These are phyloP conservation scores for Chlamydomonas schloesseri DNA, from an alignment of 139 green algal genomes.

Conservation along the genomic window DNA sequence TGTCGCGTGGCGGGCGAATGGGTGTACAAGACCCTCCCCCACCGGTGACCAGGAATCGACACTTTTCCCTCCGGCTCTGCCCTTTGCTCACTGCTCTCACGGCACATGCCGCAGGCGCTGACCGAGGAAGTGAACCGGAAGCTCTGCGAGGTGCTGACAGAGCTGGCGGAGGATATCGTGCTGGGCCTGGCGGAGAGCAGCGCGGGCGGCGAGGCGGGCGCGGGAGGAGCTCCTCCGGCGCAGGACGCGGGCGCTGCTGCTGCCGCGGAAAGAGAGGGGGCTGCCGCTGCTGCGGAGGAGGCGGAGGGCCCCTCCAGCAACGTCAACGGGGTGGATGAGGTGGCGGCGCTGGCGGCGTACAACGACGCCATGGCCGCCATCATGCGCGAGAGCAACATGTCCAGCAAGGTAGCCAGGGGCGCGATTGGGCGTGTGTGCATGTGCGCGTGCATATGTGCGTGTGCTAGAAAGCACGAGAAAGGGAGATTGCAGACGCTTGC, in stretches of 20 bases:
- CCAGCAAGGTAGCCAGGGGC: conserved; percentile 8
- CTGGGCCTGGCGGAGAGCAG: not conserved
- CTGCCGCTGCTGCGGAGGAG: no score
- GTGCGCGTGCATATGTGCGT: no score
- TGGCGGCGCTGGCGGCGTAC: conserved; percentile 19
- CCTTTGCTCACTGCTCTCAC: no score
- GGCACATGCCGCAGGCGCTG: not conserved
- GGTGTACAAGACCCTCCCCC: no score
- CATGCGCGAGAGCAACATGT: conserved; percentile 21
- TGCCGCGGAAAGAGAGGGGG: no score
- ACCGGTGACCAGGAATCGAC: no score
- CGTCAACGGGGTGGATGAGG: conserved; percentile 6
- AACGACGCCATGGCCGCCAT: conserved; percentile 32
- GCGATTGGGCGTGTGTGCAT: no score
- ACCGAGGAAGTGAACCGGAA: conserved; percentile 11
- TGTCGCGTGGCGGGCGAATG: no score
- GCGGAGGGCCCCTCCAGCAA: not conserved
- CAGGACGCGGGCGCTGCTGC: no score
- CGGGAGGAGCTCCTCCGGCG: not conserved
- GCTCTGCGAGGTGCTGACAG: conserved; percentile 33
- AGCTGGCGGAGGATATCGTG: conserved; percentile 26
- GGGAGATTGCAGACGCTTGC: no score
- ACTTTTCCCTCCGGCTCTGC: no score
- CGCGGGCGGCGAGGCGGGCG: not conserved
- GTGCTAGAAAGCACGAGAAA: no score